Evolutionary conservation across 2,329 filamentous ascomycete genomes (phyloP).

Genomic region (Colletotrichum gigasporum): DNA sequence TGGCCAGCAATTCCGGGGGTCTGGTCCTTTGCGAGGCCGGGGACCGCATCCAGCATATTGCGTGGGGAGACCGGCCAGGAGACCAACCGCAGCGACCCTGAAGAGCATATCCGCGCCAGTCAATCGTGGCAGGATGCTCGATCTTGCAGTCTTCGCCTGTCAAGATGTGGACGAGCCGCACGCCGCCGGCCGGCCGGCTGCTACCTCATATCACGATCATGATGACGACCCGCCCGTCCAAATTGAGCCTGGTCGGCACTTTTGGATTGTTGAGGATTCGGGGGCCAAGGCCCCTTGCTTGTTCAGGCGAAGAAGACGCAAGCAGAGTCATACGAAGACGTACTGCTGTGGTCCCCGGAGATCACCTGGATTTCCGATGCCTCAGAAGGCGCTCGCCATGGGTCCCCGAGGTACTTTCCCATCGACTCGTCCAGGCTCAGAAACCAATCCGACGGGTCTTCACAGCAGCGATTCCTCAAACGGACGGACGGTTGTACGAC

Average conservation of each 20-base stretch:
- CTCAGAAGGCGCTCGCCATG: background rate
- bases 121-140: conserved; percentile 9
- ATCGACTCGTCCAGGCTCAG: background rate
- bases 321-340: background rate
- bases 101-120: conserved; percentile 2
- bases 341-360: background rate
- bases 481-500: background rate
- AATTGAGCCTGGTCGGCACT: background rate
- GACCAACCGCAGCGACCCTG: background rate
- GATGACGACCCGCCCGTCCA: conserved; percentile 2
- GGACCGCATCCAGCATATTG: conserved; percentile 5
- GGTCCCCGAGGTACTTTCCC: background rate
- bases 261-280: background rate
- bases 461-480: conserved; percentile 6
- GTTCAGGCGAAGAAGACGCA: background rate
- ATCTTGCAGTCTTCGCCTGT: conserved; percentile 17
- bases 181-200: background rate
- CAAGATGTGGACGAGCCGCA: conserved; percentile 19
- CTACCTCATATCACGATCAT: background rate
- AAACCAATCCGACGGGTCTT: conserved; percentile 13
- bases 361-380: background rate
- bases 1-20: conserved; percentile 9
- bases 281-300: background rate
- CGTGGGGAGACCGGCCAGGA: conserved; percentile 3
- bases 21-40: conserved; percentile 8